Conservation (phyloP, 768 basidiomycete species). For the Phylloporus rhodoxanthus region DNA sequence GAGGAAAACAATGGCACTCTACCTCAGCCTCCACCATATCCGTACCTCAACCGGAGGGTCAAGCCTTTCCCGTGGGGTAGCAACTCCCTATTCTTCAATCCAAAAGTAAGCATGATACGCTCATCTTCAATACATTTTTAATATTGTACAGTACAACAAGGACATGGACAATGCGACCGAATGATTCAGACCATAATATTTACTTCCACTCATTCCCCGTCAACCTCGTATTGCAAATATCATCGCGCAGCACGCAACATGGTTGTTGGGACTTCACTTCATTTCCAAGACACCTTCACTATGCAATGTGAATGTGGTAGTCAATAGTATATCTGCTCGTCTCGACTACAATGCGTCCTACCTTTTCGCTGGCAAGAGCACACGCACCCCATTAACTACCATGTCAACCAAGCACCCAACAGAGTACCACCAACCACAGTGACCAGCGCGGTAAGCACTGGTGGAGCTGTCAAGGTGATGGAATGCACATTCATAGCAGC, state of each 20-base stretch:
- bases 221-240: not conserved
- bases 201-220: not conserved
- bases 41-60: slow-evolving; percentile 68
- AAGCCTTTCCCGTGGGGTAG: slow-evolving; percentile 85
- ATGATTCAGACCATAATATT: slow-evolving; percentile 6
- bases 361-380: not conserved
- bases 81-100: slow-evolving; percentile 81
- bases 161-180: slow-evolving; percentile 41
- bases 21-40: slow-evolving; percentile 64
- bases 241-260: not conserved
- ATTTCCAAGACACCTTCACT: not conserved
- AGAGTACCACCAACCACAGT: slow-evolving; percentile 30
- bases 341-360: too few relatives aligned
- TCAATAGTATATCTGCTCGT: not conserved
- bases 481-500: slow-evolving; percentile 12
- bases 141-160: slow-evolving; percentile 51
- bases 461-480: slow-evolving; percentile 14
- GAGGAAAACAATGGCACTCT: slow-evolving; percentile 68
- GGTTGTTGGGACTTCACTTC: not conserved
- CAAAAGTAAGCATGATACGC: slow-evolving; percentile 44
- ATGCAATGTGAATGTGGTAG: not conserved
- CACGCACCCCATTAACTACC: slow-evolving; percentile 15
- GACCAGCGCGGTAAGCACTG: slow-evolving; percentile 26
- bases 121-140: not conserved
- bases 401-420: slow-evolving; percentile 37